Percentiles rank a stretch among this genome's conserved stretches.
Evolutionary conservation across 2,329 filamentous ascomycete genomes (phyloP).

Genomic region (Zymoseptoria passerinii): DNA sequence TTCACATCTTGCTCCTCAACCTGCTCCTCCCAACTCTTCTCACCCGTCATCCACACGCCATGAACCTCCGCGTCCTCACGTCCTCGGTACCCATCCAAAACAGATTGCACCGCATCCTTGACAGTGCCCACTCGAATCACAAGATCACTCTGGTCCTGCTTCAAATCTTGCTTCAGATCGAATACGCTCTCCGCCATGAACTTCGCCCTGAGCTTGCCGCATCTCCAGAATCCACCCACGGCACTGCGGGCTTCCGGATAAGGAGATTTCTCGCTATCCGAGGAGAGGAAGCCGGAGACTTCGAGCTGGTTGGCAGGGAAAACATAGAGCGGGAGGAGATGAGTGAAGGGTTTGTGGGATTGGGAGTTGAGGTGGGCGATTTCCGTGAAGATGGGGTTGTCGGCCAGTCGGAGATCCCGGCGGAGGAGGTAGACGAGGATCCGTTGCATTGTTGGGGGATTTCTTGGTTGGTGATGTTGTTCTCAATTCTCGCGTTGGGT

Average conservation of each 20-base stretch:
- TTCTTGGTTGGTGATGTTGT: background rate
- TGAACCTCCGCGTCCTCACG: constrained; percentile 41
- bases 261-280: constrained; percentile 45
- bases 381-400: constrained; percentile 65
- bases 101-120: constrained; percentile 49
- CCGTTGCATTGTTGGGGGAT: constrained; percentile 18
- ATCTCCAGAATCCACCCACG: constrained; percentile 63
- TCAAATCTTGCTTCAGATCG: constrained; percentile 58
- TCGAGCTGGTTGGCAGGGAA: constrained; percentile 65
- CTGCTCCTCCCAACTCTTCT: constrained; percentile 62
- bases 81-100: constrained; percentile 44
- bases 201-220: constrained; percentile 61
- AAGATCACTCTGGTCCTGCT: constrained; percentile 52
- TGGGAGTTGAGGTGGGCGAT: constrained; percentile 42
- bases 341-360: constrained; percentile 44
- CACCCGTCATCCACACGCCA: constrained; percentile 65
- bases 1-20: constrained; percentile 53
- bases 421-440: constrained; percentile 64
- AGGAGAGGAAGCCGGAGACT: constrained; percentile 61
- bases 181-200: constrained; percentile 66
- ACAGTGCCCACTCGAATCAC: constrained; percentile 55
- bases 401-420: constrained; percentile 62
- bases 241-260: constrained; percentile 60
- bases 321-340: constrained; percentile 63
- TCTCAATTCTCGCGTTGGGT: background rate